Evolutionary conservation across 495 filamentous ascomycete genomes (phyloP).

Genomic region (Penicillium parvum): DNA sequence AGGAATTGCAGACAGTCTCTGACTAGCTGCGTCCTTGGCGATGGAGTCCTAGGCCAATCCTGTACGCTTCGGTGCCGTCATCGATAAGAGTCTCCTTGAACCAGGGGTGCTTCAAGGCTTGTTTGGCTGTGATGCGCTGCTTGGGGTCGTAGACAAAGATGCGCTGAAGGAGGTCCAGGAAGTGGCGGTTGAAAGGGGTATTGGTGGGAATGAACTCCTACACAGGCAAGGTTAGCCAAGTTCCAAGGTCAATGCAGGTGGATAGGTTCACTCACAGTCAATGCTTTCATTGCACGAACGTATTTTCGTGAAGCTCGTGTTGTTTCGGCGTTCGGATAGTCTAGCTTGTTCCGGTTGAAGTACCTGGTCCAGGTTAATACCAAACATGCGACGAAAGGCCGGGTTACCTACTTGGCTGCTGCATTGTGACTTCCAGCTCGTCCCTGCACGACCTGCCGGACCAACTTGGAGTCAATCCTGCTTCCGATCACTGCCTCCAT

Average conservation of each 20-base stretch:
- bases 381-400: neutral
- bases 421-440: conserved; percentile 65
- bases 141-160: conserved; percentile 97
- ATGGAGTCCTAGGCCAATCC: conserved; percentile 50
- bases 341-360: conserved; percentile 76
- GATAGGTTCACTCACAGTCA: conserved; percentile 61
- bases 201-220: conserved; percentile 86
- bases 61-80: conserved; percentile 89
- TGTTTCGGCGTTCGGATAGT: conserved; percentile 86
- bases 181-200: conserved; percentile 73
- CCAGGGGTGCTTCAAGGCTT: conserved; percentile 90
- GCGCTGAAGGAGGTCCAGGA: conserved; percentile 79
- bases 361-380: conserved; percentile 51
- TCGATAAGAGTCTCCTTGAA: conserved; percentile 82
- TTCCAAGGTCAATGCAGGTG: neutral
- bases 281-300: conserved; percentile 88
- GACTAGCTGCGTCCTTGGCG: conserved; percentile 22
- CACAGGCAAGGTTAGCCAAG: conserved; percentile 1
- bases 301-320: conserved; percentile 86
- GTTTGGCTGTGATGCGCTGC: conserved; percentile 82
- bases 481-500: conserved; percentile 86
- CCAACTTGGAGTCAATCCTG: conserved; percentile 68
- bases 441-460: conserved; percentile 66
- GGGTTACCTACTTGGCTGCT: conserved; percentile 68
- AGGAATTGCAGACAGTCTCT: conserved; percentile 13